Evolutionary conservation across 148 eudicot species (phyloP), one percentile per base, ranked within the genome.

Genomic region (Dianthus caryophyllus): DNA sequence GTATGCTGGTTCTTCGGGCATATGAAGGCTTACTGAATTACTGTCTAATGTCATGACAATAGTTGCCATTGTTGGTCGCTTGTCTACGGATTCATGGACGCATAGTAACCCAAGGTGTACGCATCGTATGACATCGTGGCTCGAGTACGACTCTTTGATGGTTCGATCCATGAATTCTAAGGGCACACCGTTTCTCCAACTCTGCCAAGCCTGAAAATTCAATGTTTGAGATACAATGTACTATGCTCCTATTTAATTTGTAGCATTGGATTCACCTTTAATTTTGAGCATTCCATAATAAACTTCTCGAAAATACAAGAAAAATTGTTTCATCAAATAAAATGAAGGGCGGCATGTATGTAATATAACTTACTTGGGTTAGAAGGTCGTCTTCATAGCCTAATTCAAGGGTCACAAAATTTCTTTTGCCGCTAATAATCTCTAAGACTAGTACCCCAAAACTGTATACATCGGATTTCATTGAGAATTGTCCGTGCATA

Each of bases 61-160:
- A 0, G 75, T 68, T 22, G 75, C 78, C 84, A 81, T 81, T 1
- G 80, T 65, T 0, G 82, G 84, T 24, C 84, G 72, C 33, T 65
- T 18, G 14, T 71, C 71, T 1, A 43, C 41, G 17, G 75, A 52
- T 12, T 78, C 73, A 64, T 78, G 88, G 4, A 82, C 80, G 6
- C 88, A 87, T 60, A 84, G 59, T 39, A 84, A 66, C 1, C 80
- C 82, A 24, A 81, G 66, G 20, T 81, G 82, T 33, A 81, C 50
- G 71, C 84, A 81, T 59, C 77, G 72, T 61, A 51, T 41, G 1
- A 76, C 78, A 53, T 82, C 80, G 9, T 39, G 22, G 15, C 8
- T 58, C 21, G 76, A 70, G 44, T 41, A 68, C 26, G 84, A 69
- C 10, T 71, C 62, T 44, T 38, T 41, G 1, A 81, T 17, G 14